Base-by-base conservation (phyloP, 148 eudicot species). In the Limonium bicolor region DNA sequence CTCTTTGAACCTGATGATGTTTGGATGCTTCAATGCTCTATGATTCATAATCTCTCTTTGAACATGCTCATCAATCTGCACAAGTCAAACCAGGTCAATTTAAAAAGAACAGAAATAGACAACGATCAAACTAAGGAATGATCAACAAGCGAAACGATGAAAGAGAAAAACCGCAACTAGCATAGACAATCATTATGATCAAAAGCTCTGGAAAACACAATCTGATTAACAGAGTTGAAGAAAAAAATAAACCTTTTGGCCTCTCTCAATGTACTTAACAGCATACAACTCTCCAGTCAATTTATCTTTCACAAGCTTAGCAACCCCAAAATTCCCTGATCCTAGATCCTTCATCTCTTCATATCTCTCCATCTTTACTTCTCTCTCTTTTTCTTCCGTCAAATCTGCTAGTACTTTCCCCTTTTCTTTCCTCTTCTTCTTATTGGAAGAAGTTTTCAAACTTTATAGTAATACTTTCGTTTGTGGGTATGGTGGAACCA, bases 31-130 rank as follows among this genome's bases (percentile, higher is more conserved):
- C 57, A 81, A 49, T 28, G 92, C 66, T 50, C 78, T 70, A 45
- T 81, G 92, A 43, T 81, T 81, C 71, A 81, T 77, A 41, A 81
- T 77, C 52, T 81, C 92, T 60, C 92, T 65, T 42, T 77, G 76
- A 20, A 77, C 92, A 65, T 77, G 71, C 41, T 77, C 92, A 66
- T 81, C 92, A 67, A 81, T 81, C 92, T 81, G 60, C 38, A 27
- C 20, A 51, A 21, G 28, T 5, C 10, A 0, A 30, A 40, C 12
- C 25, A 39, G 14, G 21, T 39, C 33, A 7, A 24, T 14, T 39
- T 1, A 37, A 5, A 13, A 14, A n/a, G 20, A n/a, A 23, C 0
- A 1, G 10, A 15, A 34, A 36, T 17, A 0, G 4, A 46, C 27
- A 16, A 8, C 11, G 28, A 24, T 12, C 22, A 5, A 24, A 43